These are phyloP conservation scores for Penicillium sumatraense DNA, from an alignment of 2,329 filamentous ascomycete genomes.

Conservation along the genomic window DNA sequence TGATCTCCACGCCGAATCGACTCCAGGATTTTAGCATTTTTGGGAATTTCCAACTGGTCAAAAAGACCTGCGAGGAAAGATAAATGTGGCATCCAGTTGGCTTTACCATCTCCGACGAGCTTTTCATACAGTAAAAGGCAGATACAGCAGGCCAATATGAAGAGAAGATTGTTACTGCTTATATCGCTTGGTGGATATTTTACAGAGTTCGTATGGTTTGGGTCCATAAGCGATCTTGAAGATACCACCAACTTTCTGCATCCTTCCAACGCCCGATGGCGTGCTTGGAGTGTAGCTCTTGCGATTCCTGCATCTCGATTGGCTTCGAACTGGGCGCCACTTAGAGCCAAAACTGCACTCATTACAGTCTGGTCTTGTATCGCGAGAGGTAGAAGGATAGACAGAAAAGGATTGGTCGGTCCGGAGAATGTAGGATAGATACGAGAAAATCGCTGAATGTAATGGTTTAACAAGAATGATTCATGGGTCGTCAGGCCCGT, in stretches of 20 bases:
- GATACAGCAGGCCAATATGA: not conserved
- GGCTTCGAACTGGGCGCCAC: not conserved
- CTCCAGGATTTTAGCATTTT: not conserved
- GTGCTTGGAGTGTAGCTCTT: not conserved
- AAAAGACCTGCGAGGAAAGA: not conserved
- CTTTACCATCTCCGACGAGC: not conserved
- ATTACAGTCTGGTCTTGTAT: not conserved
- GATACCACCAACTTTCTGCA: not conserved
- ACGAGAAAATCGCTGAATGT: slow-evolving; percentile 5
- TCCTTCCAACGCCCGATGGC: slow-evolving; percentile 3
- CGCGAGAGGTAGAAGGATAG: not conserved
- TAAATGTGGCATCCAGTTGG: slow-evolving; percentile 9
- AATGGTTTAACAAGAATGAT: slow-evolving; percentile 1
- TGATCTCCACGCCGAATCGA: not conserved
- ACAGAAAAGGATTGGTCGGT: slow-evolving; percentile 4
- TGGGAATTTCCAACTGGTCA: not conserved
- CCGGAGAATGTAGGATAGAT: slow-evolving; percentile 4
- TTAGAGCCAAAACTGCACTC: slow-evolving; percentile 1
- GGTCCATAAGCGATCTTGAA: not conserved
- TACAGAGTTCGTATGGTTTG: not conserved
- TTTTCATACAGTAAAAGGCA: slow-evolving; percentile 7
- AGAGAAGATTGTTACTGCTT: not conserved
- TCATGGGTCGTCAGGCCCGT: not conserved
- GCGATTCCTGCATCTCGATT: not conserved
- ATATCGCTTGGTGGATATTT: too few relatives aligned